Base-by-base conservation (phyloP, 1,139 yeast species). In the Sugiyamaella xylanicola region DNA sequence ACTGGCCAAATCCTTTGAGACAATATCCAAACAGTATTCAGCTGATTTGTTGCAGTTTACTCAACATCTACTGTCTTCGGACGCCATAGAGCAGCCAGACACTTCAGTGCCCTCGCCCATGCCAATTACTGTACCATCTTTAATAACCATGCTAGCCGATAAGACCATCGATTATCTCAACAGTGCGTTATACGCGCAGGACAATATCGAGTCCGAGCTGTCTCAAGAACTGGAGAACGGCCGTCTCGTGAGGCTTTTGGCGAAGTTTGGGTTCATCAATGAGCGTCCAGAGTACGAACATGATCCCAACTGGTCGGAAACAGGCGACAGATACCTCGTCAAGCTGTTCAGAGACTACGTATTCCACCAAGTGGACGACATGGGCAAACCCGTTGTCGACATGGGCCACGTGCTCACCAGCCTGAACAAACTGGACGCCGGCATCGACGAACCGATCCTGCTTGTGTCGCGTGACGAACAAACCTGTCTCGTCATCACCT, bases 351-450 rank as follows among this genome's bases (percentile, higher is more conserved):
- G 87, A 57, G 96, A 92, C 69, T 89, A 83, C 67, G 85, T 92
- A 3, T 93, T 92, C 73, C 95, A 88, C 67, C 96, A 88, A 67
- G 80, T 78, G 48, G 91, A 90, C 68, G 95, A 86, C 54, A 72
- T 73, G 36, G 96, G 96, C 16, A 80, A 81, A 64, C 91, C 96
- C 1, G 82, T 85, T 2, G 75, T 90, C 56, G 97, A 95, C 71
- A 76, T 93, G 63, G 85, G 92, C 1, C 90, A 91, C 68, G 95
- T 92, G 2, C 75, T 95, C 61, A 76, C 82, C 52, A 82, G 86
- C 63, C 75, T 93, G 65, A 93, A 93, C 73, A 93, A 93, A 71
- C 76, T 93, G 58, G 99, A 95, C 69, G 95, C 95, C 13, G 99
- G 98, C 0, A 80, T 87, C 47, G 93, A 89, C 53, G 99, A 93